These are phyloP conservation scores for Rubia tinctorum DNA, from an alignment of 305 asterid genomes.

Conservation along the genomic window DNA sequence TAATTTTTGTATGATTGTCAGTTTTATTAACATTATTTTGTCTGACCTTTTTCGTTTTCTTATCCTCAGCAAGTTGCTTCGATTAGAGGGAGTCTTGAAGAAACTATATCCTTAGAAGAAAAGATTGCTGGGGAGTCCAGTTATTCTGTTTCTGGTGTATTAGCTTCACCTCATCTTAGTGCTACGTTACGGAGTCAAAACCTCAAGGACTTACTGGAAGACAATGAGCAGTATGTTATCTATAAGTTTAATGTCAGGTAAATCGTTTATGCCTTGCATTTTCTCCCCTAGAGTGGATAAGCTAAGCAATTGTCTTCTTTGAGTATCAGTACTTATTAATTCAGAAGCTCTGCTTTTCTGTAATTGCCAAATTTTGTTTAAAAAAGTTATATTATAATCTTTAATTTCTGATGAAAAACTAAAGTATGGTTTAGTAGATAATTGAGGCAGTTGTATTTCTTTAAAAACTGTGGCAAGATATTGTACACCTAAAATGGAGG, in stretches of 20 bases:
- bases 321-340: background rate
- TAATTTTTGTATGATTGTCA: background rate
- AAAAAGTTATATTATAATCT: background rate
- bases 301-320: slow-evolving; percentile 10
- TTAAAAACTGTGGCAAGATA: background rate
- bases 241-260: slow-evolving; percentile 68
- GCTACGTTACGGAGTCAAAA: slow-evolving; percentile 49
- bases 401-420: background rate
- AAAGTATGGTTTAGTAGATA: background rate
- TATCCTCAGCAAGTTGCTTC: slow-evolving; percentile 45
- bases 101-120: slow-evolving; percentile 47
- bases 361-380: background rate
- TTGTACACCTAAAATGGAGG: slow-evolving; percentile 31
- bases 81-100: slow-evolving; percentile 56
- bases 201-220: slow-evolving; percentile 60
- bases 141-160: slow-evolving; percentile 64
- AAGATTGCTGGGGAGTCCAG: slow-evolving; percentile 43
- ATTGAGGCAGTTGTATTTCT: background rate
- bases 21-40: background rate
- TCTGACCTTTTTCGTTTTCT: slow-evolving; percentile 21
- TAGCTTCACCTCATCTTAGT: slow-evolving; percentile 46
- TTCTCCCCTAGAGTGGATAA: slow-evolving; percentile 1
- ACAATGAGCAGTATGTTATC: slow-evolving; percentile 34
- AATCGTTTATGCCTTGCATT: slow-evolving; percentile 22
- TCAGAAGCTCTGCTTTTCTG: background rate